These are phyloP conservation scores for Melampsora abietis-canadensis DNA, from an alignment of 1,284 basidiomycete genomes.

Conservation along the genomic window DNA sequence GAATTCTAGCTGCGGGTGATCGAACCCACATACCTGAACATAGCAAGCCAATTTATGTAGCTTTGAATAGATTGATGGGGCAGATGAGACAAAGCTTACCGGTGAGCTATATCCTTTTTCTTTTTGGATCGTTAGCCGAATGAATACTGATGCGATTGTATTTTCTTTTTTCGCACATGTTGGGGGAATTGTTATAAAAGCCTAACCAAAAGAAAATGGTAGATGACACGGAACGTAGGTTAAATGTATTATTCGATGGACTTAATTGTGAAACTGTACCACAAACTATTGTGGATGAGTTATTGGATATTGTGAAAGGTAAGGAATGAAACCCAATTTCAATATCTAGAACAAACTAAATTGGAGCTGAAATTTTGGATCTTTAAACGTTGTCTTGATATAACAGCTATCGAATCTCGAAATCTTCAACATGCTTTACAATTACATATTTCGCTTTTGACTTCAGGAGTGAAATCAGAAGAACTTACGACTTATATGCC, in stretches of 20 bases:
- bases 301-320: slow-evolving; percentile 53
- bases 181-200: slow-evolving; percentile 54
- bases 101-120: slow-evolving; percentile 56
- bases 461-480: slow-evolving; percentile 43
- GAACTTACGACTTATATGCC: slow-evolving; percentile 48
- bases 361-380: background rate
- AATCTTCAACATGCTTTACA: slow-evolving; percentile 47
- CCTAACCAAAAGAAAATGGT: slow-evolving; percentile 77
- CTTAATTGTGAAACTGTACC: slow-evolving; percentile 81
- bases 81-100: slow-evolving; percentile 68
- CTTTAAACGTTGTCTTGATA: background rate
- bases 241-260: slow-evolving; percentile 82
- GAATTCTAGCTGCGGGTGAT: slow-evolving; percentile 72
- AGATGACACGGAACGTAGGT: slow-evolving; percentile 80
- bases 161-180: background rate
- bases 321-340: slow-evolving; percentile 9
- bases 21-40: slow-evolving; percentile 79
- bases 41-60: slow-evolving; percentile 63
- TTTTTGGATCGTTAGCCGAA: slow-evolving; percentile 10
- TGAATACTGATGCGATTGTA: background rate
- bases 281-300: slow-evolving; percentile 48
- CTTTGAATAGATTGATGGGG: slow-evolving; percentile 43
- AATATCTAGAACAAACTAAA: background rate
- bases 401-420: slow-evolving; percentile 47
- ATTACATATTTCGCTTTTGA: slow-evolving; percentile 47